These are phyloP conservation scores for Puya raimondii DNA, from an alignment of 176 grass and related monocot genomes.

Conservation along the genomic window DNA sequence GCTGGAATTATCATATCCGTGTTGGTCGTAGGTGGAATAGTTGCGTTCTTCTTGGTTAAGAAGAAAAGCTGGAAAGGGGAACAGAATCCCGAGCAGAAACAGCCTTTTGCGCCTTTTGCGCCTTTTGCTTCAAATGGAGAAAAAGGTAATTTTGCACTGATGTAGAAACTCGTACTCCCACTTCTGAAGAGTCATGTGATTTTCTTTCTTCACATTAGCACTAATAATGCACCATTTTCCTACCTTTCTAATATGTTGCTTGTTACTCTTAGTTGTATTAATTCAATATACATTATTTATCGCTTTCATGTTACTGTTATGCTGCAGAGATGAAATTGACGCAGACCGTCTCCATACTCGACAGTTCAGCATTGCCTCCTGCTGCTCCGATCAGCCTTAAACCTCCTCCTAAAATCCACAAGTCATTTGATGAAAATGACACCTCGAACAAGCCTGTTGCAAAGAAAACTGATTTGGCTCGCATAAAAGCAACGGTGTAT, in stretches of 20 bases:
- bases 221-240: not conserved
- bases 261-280: too few relatives aligned
- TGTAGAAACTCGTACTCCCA: too few relatives aligned
- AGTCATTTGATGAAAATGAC: conserved; percentile 52
- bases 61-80: conserved; percentile 31
- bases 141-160: conserved; percentile 6
- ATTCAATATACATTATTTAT: not conserved
- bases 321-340: conserved; percentile 39
- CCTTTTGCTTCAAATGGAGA: conserved; percentile 25
- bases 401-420: conserved; percentile 61
- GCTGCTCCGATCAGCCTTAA: conserved; percentile 62
- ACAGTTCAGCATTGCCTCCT: conserved; percentile 28
- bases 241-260: not conserved
- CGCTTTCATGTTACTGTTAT: not conserved
- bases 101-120: conserved; percentile 36
- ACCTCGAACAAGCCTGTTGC: conserved; percentile 26
- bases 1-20: conserved; percentile 65
- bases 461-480: conserved; percentile 32
- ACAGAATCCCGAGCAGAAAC: conserved; percentile 33
- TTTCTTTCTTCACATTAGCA: too few relatives aligned
- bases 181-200: too few relatives aligned
- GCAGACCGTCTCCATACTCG: conserved; percentile 31
- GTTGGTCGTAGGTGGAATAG: conserved; percentile 33
- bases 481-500: conserved; percentile 59
- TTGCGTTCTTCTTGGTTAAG: conserved; percentile 55